Conservation (phyloP, 805 yeast genomes). For the Metschnikowia vanudenii region DNA sequence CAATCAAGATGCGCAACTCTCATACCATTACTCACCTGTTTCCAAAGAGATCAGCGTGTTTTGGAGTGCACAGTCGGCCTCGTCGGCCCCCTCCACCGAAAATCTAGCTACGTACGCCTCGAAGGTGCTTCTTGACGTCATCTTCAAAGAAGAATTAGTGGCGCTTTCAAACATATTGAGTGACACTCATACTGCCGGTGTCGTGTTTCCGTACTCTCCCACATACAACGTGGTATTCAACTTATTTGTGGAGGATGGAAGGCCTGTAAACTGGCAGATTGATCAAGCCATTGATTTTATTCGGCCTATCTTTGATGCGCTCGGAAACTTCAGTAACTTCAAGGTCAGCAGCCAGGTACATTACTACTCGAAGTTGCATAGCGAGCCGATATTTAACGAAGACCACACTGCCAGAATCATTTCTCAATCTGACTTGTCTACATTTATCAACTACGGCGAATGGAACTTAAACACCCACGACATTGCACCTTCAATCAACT, state of each 20-base stretch:
- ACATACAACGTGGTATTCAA: constrained; percentile 74
- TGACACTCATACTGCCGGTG: constrained; percentile 14
- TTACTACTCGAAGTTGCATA: constrained; percentile 53
- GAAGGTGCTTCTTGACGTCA: constrained; percentile 34
- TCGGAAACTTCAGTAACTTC: constrained; percentile 62
- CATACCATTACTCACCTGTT: constrained; percentile 36
- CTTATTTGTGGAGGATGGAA: constrained; percentile 67
- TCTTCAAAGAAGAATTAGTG: constrained; percentile 41
- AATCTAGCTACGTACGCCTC: constrained; percentile 37
- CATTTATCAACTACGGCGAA: constrained; percentile 80
- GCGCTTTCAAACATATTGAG: constrained; percentile 1
- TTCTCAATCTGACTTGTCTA: constrained; percentile 57
- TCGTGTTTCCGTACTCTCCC: constrained; percentile 58
- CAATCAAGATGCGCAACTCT: constrained; percentile 5
- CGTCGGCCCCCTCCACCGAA: constrained; percentile 21
- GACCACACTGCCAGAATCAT: constrained; percentile 34
- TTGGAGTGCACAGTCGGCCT: background rate
- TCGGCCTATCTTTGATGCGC: constrained; percentile 51
- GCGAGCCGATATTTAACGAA: constrained; percentile 24
- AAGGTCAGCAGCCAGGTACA: constrained; percentile 78
- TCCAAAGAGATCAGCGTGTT: constrained; percentile 30
- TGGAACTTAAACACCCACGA: constrained; percentile 67
- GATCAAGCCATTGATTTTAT: constrained; percentile 52
- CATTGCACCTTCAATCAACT: constrained; percentile 66
- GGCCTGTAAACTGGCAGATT: constrained; percentile 72